Conservation (phyloP, 2,329 filamentous ascomycete genomes). For the Sporothrix dimorphospora region DNA sequence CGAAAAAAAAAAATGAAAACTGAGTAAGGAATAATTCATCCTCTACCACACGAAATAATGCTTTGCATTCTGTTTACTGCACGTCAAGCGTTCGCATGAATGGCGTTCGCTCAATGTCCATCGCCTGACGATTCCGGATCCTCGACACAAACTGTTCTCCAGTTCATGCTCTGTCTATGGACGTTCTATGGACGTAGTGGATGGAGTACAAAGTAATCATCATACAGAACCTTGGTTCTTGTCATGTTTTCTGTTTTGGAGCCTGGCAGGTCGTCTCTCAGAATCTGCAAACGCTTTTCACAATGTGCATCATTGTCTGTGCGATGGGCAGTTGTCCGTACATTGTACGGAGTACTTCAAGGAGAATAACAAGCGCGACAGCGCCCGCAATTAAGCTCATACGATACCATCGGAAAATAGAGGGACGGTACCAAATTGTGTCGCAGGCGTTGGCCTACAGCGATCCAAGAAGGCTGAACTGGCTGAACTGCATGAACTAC, state of each 20-base stretch:
- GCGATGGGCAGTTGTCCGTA: background rate
- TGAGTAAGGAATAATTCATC: no score
- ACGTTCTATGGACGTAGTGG: no score
- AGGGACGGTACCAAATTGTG: background rate
- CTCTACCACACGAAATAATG: no score
- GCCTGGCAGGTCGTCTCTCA: background rate
- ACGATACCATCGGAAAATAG: background rate
- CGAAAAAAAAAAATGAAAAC: no score
- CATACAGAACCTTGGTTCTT: background rate
- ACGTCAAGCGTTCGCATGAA: background rate
- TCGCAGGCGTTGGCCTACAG: no score
- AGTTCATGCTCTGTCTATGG: background rate
- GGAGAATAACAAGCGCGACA: background rate
- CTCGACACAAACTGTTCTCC: background rate
- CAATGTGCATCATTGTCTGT: constrained; percentile 12
- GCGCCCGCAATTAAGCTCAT: background rate
- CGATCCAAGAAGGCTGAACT: no score
- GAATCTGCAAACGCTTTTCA: background rate
- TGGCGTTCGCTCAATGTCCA: background rate
- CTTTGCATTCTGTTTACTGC: background rate
- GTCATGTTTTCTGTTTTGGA: background rate
- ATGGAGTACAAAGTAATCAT: background rate
- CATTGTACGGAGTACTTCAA: background rate
- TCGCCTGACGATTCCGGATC: constrained; percentile 19
- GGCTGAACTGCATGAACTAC: background rate